Evolutionary conservation across 305 asterid genomes (phyloP), one percentile per base, ranked within the genome.

Genomic region (Striga hermonthica): DNA sequence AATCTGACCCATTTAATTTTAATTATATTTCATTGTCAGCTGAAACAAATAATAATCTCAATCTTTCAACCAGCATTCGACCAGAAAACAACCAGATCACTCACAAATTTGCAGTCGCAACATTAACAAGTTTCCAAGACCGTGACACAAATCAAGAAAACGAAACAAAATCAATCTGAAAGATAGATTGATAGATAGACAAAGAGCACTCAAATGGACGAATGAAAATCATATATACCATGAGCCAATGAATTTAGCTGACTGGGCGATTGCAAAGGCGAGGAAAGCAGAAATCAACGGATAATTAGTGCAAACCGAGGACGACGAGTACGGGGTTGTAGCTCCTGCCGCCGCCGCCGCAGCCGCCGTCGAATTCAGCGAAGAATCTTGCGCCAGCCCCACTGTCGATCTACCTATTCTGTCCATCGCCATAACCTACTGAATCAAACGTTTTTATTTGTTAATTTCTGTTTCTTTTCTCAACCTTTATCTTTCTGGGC

Each of bases 231-330:
- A 41, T 40, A 16, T 57, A 59, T 75, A 83, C 85, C 83, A 67
- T 63, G 80, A 60, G 40, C 77, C 61, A 16, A 83, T n/a, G 74
- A 83, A 61, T 73, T 80, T 83, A 53, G 72, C 15, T 22, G 69
- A 65, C 79, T 83, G 88, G 15, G 88, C 88, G 60, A 83, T 61
- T 60, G 79, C 80, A 54, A 83, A 80, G 49, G 79, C 80, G 48
- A 83, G 45, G 56, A 83, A 52, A 58, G 85, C 83, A 54, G 83
- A 77, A 36, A 77, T 70, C 66, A 79, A 69, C 0, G 83, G 83
- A 49, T 67, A 58, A 75, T 79, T 82, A 22, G 76, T 38, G 41
- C 74, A 72, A 55, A 73, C 14, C 56, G 75, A 44, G 54, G 70
- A 62, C 48, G 72, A 43, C 52, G 63, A 22, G 43, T 60, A 43